A percentile compares a stretch with the other conserved stretches of the same genome.
Conservation (phyloP, 2,329 filamentous ascomycete genomes). For the Fonsecaea erecta region DNA sequence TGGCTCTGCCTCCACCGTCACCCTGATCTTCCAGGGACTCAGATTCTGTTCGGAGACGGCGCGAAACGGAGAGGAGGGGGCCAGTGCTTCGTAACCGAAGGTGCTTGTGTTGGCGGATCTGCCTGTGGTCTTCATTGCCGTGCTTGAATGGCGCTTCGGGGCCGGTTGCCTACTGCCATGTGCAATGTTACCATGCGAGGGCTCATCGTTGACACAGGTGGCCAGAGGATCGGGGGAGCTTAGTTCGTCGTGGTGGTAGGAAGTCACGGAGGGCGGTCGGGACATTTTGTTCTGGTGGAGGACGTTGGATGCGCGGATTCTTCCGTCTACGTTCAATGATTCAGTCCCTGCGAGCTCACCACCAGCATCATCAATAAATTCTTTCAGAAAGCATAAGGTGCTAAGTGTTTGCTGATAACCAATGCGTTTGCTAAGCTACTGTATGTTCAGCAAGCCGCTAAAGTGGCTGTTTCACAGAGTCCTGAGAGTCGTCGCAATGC, state of each 20-base stretch:
- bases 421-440: neutral
- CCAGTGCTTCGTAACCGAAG: constrained; percentile 10
- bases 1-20: constrained; percentile 53
- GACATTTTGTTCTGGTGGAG: constrained; percentile 15
- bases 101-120: constrained; percentile 16
- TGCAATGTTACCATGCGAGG: constrained; percentile 4
- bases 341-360: neutral
- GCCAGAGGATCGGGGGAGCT: constrained; percentile 39
- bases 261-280: constrained; percentile 20
- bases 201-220: constrained; percentile 24
- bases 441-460: neutral
- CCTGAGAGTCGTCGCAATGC: neutral
- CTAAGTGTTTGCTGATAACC: neutral
- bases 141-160: constrained; percentile 1
- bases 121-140: neutral
- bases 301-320: constrained; percentile 5
- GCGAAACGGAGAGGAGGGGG: constrained; percentile 24
- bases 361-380: neutral
- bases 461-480: neutral
- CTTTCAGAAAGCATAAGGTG: neutral
- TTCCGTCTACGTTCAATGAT: neutral
- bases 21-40: constrained; percentile 55
- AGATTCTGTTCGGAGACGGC: constrained; percentile 41
- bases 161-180: constrained; percentile 13
- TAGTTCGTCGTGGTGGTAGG: constrained; percentile 24